phyloP scores from a whole-genome alignment of 164 flowering plant species.

The Amborella trichopoda region DNA sequence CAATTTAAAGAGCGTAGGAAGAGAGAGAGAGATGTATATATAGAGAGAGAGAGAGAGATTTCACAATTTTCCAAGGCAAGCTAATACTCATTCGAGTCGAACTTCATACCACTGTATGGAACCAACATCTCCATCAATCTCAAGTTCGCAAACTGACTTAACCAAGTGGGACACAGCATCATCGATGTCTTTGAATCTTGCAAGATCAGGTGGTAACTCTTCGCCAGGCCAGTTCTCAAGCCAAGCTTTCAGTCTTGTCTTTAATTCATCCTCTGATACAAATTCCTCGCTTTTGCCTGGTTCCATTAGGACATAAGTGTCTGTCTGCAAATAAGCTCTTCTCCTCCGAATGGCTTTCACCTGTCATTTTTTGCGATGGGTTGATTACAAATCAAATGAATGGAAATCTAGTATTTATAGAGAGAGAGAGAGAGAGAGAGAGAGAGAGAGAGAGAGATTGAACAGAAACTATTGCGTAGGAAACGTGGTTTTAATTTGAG shows the following conservation, averaged over 20 bases:
- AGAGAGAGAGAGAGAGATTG: too few relatives aligned
- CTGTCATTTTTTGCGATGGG: too few relatives aligned
- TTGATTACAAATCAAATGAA: too few relatives aligned
- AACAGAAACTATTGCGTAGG: too few relatives aligned
- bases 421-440: too few relatives aligned
- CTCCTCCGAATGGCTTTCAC: conserved; percentile 49
- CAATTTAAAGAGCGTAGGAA: too few relatives aligned
- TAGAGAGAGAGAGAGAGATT: too few relatives aligned
- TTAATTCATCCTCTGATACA: conserved; percentile 63
- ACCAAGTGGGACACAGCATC: conserved; percentile 68
- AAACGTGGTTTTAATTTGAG: too few relatives aligned
- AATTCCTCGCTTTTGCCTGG: conserved; percentile 72
- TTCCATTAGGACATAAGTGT: conserved; percentile 65
- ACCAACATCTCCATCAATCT: conserved; percentile 79
- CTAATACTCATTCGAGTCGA: conserved; percentile 43
- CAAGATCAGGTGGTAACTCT: conserved; percentile 65
- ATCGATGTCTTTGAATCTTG: conserved; percentile 39
- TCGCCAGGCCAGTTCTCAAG: conserved; percentile 75
- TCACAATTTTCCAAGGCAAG: too few relatives aligned
- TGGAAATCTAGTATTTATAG: too few relatives aligned
- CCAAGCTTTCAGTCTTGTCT: conserved; percentile 41
- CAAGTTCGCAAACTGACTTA: conserved; percentile 75
- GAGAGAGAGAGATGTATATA: too few relatives aligned
- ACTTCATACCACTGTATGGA: conserved; percentile 86
- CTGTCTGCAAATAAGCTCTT: conserved; percentile 32